phyloP scores from a whole-genome alignment of 2,329 filamentous ascomycete genomes.

The Colletotrichum euphorbiae region DNA sequence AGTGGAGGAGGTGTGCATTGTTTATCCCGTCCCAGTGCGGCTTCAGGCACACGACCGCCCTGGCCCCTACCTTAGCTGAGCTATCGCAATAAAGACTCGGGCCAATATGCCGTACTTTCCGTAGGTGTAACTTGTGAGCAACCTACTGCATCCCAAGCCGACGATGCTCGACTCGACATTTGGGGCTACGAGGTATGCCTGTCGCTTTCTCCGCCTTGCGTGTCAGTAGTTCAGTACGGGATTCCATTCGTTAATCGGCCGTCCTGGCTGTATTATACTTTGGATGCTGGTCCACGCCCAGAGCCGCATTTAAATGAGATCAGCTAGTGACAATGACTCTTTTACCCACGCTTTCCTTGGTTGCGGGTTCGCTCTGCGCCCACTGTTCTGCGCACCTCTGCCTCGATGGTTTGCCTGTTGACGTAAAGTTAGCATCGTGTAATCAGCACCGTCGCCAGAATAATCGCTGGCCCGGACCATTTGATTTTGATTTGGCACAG shows the following conservation, averaged over 20 bases:
- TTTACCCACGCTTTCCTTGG: constrained; percentile 22
- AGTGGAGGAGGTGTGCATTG: neutral
- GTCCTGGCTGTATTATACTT: constrained; percentile 14
- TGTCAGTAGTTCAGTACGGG: no score
- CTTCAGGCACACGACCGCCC: neutral
- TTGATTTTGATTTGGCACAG: neutral
- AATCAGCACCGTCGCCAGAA: constrained; percentile 9
- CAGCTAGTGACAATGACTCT: constrained; percentile 27
- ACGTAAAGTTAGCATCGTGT: constrained; percentile 17
- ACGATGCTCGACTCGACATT: no score
- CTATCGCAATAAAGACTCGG: constrained; percentile 7
- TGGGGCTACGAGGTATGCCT: no score
- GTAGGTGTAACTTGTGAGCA: constrained; percentile 4
- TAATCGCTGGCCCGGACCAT: neutral
- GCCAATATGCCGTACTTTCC: constrained; percentile 3
- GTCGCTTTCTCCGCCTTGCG: neutral
- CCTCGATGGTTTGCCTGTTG: constrained; percentile 5
- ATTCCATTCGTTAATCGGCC: constrained; percentile 9
- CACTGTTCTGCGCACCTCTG: constrained; percentile 17
- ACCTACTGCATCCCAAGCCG: no score
- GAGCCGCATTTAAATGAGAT: constrained; percentile 35
- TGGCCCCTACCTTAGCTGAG: constrained; percentile 16
- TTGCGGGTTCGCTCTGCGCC: constrained; percentile 1
- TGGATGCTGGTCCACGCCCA: constrained; percentile 26
- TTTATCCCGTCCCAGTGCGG: neutral